phyloP scores from a whole-genome alignment of 495 filamentous ascomycete species.

The Lophiotrema nucula region DNA sequence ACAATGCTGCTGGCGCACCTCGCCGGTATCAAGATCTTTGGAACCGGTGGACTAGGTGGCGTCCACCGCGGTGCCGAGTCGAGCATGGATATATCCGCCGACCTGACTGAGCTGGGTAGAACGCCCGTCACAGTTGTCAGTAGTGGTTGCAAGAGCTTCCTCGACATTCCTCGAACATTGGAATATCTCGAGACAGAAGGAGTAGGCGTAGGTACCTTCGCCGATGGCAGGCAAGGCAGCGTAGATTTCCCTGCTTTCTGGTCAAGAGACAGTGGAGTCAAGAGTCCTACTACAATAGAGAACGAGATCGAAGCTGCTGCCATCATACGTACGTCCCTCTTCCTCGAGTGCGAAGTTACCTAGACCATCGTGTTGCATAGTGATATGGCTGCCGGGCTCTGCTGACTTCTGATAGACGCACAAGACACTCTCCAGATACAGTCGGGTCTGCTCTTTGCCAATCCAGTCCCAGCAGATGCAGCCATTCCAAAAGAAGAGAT shows the following conservation, averaged over 20 bases:
- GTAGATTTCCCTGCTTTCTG: constrained; percentile 91
- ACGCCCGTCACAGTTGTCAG: constrained; percentile 86
- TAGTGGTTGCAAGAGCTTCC: constrained; percentile 91
- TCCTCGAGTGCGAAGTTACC: not conserved
- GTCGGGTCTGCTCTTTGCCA: constrained; percentile 80
- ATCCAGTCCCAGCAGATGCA: constrained; percentile 72
- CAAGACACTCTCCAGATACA: constrained; percentile 62
- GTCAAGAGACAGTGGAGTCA: constrained; percentile 76
- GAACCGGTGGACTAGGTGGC: constrained; percentile 80
- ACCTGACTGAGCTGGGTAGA: constrained; percentile 90
- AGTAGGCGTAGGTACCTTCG: constrained; percentile 81
- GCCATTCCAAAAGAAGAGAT: constrained; percentile 73
- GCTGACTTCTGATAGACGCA: constrained; percentile 50
- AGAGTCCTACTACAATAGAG: constrained; percentile 70
- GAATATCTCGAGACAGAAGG: constrained; percentile 96
- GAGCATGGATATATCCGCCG: constrained; percentile 90
- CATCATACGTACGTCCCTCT: constrained; percentile 61
- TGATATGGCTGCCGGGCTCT: no score
- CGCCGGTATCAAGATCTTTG: constrained; percentile 90
- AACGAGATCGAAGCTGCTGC: constrained; percentile 79
- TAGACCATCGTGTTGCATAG: no score
- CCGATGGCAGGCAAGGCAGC: constrained; percentile 61
- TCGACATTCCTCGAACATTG: constrained; percentile 86
- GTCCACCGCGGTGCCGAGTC: constrained; percentile 88
- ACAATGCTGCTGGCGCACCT: constrained; percentile 87